Base-by-base conservation (phyloP, 108 stramenopile species). In the Nitzschia sp. region DNA sequence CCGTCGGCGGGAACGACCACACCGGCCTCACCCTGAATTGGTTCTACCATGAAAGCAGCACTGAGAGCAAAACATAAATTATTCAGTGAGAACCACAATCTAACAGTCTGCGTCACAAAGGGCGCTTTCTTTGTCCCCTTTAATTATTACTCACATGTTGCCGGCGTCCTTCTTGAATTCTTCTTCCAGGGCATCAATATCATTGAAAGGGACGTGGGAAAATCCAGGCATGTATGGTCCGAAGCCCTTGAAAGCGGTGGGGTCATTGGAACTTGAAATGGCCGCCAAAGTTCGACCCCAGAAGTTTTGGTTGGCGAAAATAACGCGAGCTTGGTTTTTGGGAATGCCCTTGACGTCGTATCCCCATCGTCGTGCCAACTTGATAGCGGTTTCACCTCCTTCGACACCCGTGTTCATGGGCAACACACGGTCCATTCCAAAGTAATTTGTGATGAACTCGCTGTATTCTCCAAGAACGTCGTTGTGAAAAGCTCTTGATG, bases 331-430 rank as follows among this genome's bases (percentile, higher is more conserved):
- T 66, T 96, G 65, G 79, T 95, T 87, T 35, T 80, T 67, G 2
- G 97, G 83, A 42, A 99, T 94, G 26, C 96, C 97, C 80, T 99
- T 99, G 46, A 94, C 88, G 45, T 88, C 95, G 70, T 99, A 99
- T 53, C 94, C 98, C 99, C 80, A 89, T 36, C 88, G 79, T 33
- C 96, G 75, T 38, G 94, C 94, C 31, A 98, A 72, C 70, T 97
- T 97, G 69, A 99, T 86, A 17, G 99, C 99, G 18, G 98, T 98
- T 74, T 99, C 99, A 11, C 98, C 97, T 19, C 95, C 99, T 77
- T 99, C 99, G 9, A 99, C 99, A 8, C 99, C 99, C 1, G 97
- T 98, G 78, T 99, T 99, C 97, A 98, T 98, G 54, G 98, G 99
- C 35, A 99, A 74, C 17, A 98, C 91, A 18, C 97, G 89, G 73